Evolutionary conservation across 1,284 basidiomycete genomes (phyloP), one percentile per base, ranked within the genome.

Genomic region (Cerioporus squamosus): DNA sequence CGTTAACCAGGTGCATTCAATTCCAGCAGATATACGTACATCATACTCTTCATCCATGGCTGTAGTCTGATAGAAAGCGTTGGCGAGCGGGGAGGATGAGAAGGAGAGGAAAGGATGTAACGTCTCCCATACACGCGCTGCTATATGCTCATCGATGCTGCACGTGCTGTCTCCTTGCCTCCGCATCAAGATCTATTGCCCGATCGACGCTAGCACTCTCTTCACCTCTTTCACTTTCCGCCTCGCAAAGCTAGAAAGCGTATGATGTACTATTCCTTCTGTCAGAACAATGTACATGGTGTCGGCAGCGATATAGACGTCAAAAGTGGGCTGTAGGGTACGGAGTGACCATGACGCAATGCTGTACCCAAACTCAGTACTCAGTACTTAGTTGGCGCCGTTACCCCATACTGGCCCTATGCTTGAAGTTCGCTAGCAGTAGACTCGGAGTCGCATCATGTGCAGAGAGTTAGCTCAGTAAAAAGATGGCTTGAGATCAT

Each of bases 1-100:
- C 33, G 55, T 61, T 39, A 61, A 44, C 20, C 23, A 22, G 18
- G 0, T 38, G 2, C 20, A 9, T 12, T 8, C 9, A 5, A n/a
- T 18, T 38, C 29, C 2, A n/a, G 17, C 23, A 24, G n/a, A 38
- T 4, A 42, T 20, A 46, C 51, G 66, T 74, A 93, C 92, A 76
- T 94, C 91, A 75, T 94, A 94, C 81, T 90, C 88, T 81, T 94
- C 91, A 88, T 94, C 91, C 91, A 94, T 93, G 76, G 70, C 31
- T 78, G 62, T 33, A 49, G 50, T 55, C 36, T 51, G 50, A 23
- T 52, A 33, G 55, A 10, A 39, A 45, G 53, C 20, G 8, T 36
- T 7, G 5, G n/a, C 40, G 15, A 15, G 8, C 40, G 20, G 15
- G 20, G 57, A 26, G 24, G 55, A 59, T 18, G 55, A 47, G 61